Conservation (phyloP, 1,284 basidiomycete genomes). For the Fistulinella staudtii region DNA sequence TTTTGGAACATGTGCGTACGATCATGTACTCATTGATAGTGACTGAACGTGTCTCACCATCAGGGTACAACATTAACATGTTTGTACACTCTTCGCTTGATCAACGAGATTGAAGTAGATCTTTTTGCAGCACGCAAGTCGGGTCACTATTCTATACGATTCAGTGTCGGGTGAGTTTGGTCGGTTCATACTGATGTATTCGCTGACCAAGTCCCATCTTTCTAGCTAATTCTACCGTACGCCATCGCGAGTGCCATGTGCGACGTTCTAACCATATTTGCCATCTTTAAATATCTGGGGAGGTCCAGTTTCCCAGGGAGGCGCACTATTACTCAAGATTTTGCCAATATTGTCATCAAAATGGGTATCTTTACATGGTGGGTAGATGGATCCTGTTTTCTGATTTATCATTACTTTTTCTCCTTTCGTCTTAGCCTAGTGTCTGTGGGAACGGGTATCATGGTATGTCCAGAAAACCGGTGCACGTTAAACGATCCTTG, state of each 20-base stretch:
- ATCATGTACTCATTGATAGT: neutral
- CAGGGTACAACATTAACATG: constrained; percentile 2
- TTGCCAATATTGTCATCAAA: constrained; percentile 13
- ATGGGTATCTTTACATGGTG: constrained; percentile 16
- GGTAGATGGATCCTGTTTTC: neutral
- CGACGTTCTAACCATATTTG: constrained; percentile 8
- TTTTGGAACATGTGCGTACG: constrained; percentile 6
- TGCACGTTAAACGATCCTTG: neutral
- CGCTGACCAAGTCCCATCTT: neutral
- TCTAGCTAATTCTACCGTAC: constrained; percentile 5
- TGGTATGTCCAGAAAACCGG: constrained; percentile 4
- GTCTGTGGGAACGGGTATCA: neutral
- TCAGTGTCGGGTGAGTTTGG: neutral
- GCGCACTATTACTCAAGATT: constrained; percentile 8
- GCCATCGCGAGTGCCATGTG: neutral
- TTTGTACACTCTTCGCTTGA: constrained; percentile 1
- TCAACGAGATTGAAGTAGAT: neutral
- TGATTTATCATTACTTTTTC: neutral
- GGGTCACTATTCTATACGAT: constrained; percentile 1
- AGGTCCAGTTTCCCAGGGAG: constrained; percentile 9
- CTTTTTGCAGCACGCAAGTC: constrained; percentile 1
- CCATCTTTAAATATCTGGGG: constrained; percentile 17
- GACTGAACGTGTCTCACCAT: neutral
- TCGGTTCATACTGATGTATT: neutral
- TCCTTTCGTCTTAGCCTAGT: neutral